Percentiles rank a stretch among this genome's conserved stretches.
phyloP scores from a whole-genome alignment of 129 eudicot genomes.

The Artemisia tridentata region DNA sequence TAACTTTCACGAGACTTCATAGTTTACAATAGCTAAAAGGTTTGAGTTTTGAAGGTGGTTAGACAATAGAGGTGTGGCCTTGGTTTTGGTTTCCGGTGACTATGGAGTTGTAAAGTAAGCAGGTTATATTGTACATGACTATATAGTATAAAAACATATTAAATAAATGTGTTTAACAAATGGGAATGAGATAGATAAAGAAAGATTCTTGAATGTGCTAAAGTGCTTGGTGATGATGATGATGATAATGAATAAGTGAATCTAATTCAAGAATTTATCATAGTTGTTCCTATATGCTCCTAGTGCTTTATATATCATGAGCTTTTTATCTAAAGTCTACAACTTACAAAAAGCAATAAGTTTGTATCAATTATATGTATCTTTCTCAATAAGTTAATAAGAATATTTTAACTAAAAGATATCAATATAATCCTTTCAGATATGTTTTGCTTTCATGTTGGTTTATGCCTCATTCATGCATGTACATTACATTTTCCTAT shows the following conservation, averaged over 20 bases:
- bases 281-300: neutral
- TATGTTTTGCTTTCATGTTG: neutral
- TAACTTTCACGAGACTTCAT: constrained; percentile 56
- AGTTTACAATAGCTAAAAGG: neutral
- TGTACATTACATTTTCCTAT: too few relatives aligned
- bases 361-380: neutral
- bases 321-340: constrained; percentile 17
- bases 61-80: neutral
- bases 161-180: constrained; percentile 24
- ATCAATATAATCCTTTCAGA: neutral
- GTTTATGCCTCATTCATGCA: neutral
- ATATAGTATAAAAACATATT: constrained; percentile 1
- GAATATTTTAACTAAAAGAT: neutral
- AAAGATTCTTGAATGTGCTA: constrained; percentile 39
- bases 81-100: constrained; percentile 1
- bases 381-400: neutral
- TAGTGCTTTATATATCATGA: constrained; percentile 24
- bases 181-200: constrained; percentile 22
- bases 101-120: constrained; percentile 28
- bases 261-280: constrained; percentile 21
- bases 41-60: constrained; percentile 20
- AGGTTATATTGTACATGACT: constrained; percentile 34
- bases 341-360: constrained; percentile 16
- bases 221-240: constrained; percentile 15
- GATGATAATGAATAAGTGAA: constrained; percentile 23